Conservation (phyloP, 176 grass and related monocot genomes). For the Phoenix dactylifera region DNA sequence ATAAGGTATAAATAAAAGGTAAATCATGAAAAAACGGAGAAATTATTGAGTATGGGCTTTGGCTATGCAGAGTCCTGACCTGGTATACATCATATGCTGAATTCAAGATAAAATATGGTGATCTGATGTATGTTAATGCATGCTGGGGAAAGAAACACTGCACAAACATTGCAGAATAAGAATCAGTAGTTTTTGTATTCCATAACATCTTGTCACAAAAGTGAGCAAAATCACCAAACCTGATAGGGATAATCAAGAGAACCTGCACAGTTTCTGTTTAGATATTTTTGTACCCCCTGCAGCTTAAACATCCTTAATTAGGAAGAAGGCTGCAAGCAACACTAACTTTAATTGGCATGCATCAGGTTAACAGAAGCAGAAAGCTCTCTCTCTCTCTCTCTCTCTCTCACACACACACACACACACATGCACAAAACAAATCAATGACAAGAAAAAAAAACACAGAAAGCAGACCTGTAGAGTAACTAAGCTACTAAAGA, state of each 20-base stretch:
- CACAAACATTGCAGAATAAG: background rate
- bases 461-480: slow-evolving; percentile 33
- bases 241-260: slow-evolving; percentile 20
- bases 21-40: background rate
- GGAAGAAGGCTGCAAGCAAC: too few relatives aligned
- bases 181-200: background rate
- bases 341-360: too few relatives aligned
- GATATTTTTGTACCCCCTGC: slow-evolving; percentile 37
- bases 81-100: slow-evolving; percentile 81
- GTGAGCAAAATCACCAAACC: slow-evolving; percentile 13
- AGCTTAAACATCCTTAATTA: background rate
- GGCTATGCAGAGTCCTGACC: slow-evolving; percentile 17
- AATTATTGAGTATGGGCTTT: too few relatives aligned
- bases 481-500: slow-evolving; percentile 52
- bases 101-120: slow-evolving; percentile 84
- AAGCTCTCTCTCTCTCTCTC: too few relatives aligned
- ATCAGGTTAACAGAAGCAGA: background rate
- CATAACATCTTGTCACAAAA: background rate
- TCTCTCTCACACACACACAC: too few relatives aligned
- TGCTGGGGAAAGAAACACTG: slow-evolving; percentile 87
- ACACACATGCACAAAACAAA: too few relatives aligned
- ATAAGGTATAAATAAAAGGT: too few relatives aligned
- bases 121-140: slow-evolving; percentile 30
- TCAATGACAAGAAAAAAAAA: background rate
- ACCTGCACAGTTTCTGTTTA: slow-evolving; percentile 41